Conservation (phyloP, 1,139 yeast species). For the Hemisphaericaspora xylanilytica region DNA sequence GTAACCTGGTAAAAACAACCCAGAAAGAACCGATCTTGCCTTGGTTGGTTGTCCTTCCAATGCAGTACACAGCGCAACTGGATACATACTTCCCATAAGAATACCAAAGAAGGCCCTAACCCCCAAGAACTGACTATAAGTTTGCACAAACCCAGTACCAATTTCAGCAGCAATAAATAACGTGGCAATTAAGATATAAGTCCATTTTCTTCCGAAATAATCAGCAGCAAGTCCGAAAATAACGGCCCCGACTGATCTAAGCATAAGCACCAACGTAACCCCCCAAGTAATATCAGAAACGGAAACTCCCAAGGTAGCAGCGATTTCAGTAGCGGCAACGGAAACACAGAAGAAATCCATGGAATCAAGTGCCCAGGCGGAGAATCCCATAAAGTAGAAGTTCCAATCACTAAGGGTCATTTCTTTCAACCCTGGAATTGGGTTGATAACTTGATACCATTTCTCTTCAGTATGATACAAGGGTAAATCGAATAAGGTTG, state of each 20-base stretch:
- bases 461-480: constrained; percentile 12
- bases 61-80: constrained; percentile 30
- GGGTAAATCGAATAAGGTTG: constrained; percentile 24
- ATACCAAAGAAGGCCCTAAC: constrained; percentile 47
- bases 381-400: constrained; percentile 59
- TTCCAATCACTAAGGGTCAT: constrained; percentile 45
- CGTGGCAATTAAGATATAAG: constrained; percentile 53
- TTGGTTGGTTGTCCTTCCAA: constrained; percentile 35
- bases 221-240: constrained; percentile 68
- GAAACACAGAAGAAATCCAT: constrained; percentile 74
- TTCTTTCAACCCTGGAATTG: constrained; percentile 30
- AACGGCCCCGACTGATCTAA: constrained; percentile 75
- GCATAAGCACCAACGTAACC: constrained; percentile 73
- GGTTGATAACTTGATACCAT: constrained; percentile 27
- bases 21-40: constrained; percentile 37
- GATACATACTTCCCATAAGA: constrained; percentile 41
- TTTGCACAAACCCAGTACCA: constrained; percentile 70
- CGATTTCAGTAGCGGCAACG: constrained; percentile 55
- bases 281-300: constrained; percentile 73
- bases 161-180: constrained; percentile 60
- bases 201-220: constrained; percentile 71
- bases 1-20: constrained; percentile 40
- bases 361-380: constrained; percentile 81
- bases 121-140: constrained; percentile 62
- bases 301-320: constrained; percentile 47